Base-by-base conservation (phyloP, 129 eudicot species). In the Chrysanthemum seticuspe region DNA sequence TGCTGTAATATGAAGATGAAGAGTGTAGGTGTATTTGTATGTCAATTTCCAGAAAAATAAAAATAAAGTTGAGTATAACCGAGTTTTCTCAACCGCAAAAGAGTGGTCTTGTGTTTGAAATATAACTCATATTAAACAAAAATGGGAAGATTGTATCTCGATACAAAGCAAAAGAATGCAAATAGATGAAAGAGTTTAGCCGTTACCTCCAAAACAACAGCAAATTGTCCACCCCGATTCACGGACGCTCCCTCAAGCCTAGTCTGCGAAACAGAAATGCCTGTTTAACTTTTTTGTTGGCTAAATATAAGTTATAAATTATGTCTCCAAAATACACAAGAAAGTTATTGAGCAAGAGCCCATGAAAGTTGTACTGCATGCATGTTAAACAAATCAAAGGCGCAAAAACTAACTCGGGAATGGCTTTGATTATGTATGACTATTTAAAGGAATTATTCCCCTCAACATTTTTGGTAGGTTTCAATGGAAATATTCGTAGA, bases 211-310 rank as follows among this genome's bases (percentile, higher is more conserved):
- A 95, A 71, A 49, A 90, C 97, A 64, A 88, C 91, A 81, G 97
- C 94, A 74, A 90, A 86, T 66, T 86, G 97, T 72, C 91, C 89
- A 14, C 79, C 79, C 66, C 66, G 74, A 71, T 88, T 86, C 23
- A 87, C 88, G 31, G 96, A 88, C 73, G 85, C 76, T 52, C 99
- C 91, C 83, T 95, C 99, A 34, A 95, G 93, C 85, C 99, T 88
- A 5, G 95, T 86, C 99, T 95, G 91, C 34, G 65, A 45, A 49
- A 65, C 65, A 73, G 27, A 47, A 40, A 12, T 60, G n/a, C 3
- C 21, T 53, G 2, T 15, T 48, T 62, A 58, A 47, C 15, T 44
- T 55, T 18, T 55, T 40, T 56, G 75, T 18, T 3, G 16, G 14
- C 66, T 12, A 56, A 36, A 36, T 5, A 36, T 36, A 36, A 36